Evolutionary conservation across 805 yeast genomes (phyloP).

Genomic region (Nakazawaea ambrosiae): DNA sequence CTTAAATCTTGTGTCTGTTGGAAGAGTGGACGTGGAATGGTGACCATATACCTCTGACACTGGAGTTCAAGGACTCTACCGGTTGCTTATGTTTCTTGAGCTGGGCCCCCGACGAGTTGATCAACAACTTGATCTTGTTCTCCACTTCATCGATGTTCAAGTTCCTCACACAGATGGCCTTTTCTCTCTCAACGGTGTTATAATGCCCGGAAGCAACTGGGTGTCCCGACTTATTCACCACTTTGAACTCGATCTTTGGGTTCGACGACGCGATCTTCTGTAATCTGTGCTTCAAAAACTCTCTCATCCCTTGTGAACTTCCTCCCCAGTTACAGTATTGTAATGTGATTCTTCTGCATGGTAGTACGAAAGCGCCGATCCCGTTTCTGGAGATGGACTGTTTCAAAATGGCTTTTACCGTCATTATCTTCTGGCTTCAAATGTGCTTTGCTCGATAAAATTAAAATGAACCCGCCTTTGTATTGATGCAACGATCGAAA

Average conservation of each 20-base stretch:
- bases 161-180: slow-evolving; percentile 74
- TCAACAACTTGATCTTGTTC: slow-evolving; percentile 55
- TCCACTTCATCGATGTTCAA: slow-evolving; percentile 53
- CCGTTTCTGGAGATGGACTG: slow-evolving; percentile 67
- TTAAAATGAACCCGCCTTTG: too few species aligned
- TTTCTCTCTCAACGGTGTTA: slow-evolving; percentile 31
- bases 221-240: slow-evolving; percentile 71
- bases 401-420: slow-evolving; percentile 54
- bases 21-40: slow-evolving; percentile 73
- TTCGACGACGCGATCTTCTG: slow-evolving; percentile 49
- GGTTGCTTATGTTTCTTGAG: slow-evolving; percentile 62
- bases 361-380: slow-evolving; percentile 62
- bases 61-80: slow-evolving; percentile 71
- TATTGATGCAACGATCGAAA: too few species aligned
- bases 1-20: slow-evolving; percentile 38
- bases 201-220: slow-evolving; percentile 67
- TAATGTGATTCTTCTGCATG: slow-evolving; percentile 69
- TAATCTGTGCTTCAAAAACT: slow-evolving; percentile 50
- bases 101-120: slow-evolving; percentile 62
- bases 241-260: slow-evolving; percentile 66
- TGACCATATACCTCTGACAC: slow-evolving; percentile 97
- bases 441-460: too few species aligned
- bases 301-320: slow-evolving; percentile 74
- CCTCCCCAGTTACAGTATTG: slow-evolving; percentile 97
- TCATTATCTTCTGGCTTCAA: slow-evolving; percentile 34